Evolutionary conservation across 2,329 filamentous ascomycete species (phyloP).

Genomic region (Microsporum audouinii): DNA sequence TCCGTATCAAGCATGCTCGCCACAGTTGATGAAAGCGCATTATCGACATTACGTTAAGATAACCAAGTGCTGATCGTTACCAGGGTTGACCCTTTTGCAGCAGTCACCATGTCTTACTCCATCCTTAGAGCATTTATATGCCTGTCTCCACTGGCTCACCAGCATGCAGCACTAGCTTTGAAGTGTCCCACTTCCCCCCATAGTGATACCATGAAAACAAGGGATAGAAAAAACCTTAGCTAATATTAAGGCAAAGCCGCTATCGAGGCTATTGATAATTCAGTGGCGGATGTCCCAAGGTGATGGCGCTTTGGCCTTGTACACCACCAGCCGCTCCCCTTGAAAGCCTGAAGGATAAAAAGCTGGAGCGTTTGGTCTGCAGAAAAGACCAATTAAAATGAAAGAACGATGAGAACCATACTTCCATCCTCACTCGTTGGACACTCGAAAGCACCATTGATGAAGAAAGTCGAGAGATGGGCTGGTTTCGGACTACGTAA

Average conservation of each 20-base stretch:
- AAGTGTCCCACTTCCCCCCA: not conserved
- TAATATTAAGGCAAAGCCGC: not conserved
- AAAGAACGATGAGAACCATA: not conserved
- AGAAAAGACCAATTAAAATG: not conserved
- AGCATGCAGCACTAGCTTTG: not conserved
- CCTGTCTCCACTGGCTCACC: no score
- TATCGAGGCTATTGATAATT: not conserved
- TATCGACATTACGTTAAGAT: no score
- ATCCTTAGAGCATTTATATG: no score
- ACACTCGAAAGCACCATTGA: not conserved
- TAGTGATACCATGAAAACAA: not conserved
- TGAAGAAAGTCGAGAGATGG: not conserved
- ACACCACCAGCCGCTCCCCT: not conserved
- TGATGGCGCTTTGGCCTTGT: no score
- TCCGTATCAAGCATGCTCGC: no score
- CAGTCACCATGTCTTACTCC: no score
- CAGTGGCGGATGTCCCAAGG: not conserved
- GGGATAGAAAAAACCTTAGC: not conserved
- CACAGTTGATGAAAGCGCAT: no score
- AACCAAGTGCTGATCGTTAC: no score
- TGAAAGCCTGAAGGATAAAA: not conserved
- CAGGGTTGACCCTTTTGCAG: no score
- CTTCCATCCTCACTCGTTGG: not conserved
- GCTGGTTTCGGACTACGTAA: not conserved
- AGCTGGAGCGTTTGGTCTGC: not conserved